Percentiles rank a stretch among this genome's conserved stretches.
phyloP scores from a whole-genome alignment of 1,284 basidiomycete species.

The Rhodotorula sp. region DNA sequence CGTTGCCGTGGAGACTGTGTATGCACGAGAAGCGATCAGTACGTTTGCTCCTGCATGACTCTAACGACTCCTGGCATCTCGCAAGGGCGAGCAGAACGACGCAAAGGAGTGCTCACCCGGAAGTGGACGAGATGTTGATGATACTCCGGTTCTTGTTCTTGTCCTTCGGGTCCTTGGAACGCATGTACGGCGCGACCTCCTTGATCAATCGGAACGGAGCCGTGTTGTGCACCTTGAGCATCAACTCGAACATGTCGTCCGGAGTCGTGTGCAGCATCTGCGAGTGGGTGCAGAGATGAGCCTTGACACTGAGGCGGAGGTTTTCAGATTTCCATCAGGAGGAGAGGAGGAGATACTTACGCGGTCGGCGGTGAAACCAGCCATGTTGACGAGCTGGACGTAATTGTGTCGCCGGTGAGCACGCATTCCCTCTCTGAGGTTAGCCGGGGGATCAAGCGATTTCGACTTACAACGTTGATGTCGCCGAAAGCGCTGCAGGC shows the following conservation, averaged over 20 bases:
- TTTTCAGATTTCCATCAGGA: constrained; percentile 15
- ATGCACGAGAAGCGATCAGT: constrained; percentile 48
- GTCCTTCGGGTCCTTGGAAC: constrained; percentile 62
- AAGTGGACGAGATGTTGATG: constrained; percentile 66
- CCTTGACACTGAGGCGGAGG: background rate
- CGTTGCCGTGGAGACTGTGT: constrained; percentile 76
- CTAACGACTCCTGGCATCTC: constrained; percentile 16
- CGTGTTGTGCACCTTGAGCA: constrained; percentile 75
- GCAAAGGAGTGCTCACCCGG: constrained; percentile 54
- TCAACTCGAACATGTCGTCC: constrained; percentile 77
- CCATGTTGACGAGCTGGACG: constrained; percentile 8
- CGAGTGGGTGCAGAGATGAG: background rate
- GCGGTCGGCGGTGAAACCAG: constrained; percentile 11
- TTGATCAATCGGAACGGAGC: constrained; percentile 82
- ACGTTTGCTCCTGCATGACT: background rate
- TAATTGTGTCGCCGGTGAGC: no score
- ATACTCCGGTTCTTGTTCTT: constrained; percentile 68
- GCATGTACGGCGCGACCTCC: constrained; percentile 79
- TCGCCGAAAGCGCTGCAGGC: background rate
- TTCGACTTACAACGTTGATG: constrained; percentile 7
- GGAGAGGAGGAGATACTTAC: background rate
- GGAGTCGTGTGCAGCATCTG: constrained; percentile 79
- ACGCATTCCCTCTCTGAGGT: no score
- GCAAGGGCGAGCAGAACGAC: constrained; percentile 24
- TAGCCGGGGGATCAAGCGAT: background rate